phyloP scores from a whole-genome alignment of 2,329 filamentous ascomycete species.

The Aspergillus glaucus region DNA sequence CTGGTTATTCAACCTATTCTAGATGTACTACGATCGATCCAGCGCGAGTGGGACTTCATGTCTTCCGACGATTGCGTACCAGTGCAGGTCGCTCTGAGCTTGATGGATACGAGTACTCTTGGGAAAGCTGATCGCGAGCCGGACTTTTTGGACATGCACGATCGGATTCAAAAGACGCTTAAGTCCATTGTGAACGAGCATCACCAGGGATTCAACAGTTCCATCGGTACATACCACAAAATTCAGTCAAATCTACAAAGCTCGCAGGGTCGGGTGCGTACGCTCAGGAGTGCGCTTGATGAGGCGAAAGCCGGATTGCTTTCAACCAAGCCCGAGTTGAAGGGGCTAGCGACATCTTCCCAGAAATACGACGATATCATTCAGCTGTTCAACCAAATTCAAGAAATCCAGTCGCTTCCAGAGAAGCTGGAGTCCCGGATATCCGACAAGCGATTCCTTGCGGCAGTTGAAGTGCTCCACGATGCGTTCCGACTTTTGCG shows the following conservation, averaged over 20 bases:
- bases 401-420: constrained; percentile 81
- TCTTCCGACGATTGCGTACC: constrained; percentile 81
- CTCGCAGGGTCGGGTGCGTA: constrained; percentile 78
- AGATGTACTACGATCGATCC: constrained; percentile 73
- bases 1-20: not conserved
- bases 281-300: constrained; percentile 74
- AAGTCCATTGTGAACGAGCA: constrained; percentile 96
- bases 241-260: constrained; percentile 89
- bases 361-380: constrained; percentile 87
- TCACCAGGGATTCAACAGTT: constrained; percentile 98
- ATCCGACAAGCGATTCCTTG: constrained; percentile 90
- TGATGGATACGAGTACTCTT: constrained; percentile 89
- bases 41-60: constrained; percentile 88
- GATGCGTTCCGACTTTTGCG: constrained; percentile 76
- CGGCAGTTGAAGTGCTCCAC: constrained; percentile 86
- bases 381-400: constrained; percentile 73
- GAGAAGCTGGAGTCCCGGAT: constrained; percentile 91
- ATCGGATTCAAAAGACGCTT: constrained; percentile 83
- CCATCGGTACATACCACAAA: constrained; percentile 97
- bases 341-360: constrained; percentile 78
- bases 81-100: constrained; percentile 86
- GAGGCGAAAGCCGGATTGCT: constrained; percentile 75
- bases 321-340: constrained; percentile 81
- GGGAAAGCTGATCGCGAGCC: constrained; percentile 83
- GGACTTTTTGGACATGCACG: constrained; percentile 76